Conservation (phyloP, 2,329 filamentous ascomycete genomes). For the Apiospora arundinis region DNA sequence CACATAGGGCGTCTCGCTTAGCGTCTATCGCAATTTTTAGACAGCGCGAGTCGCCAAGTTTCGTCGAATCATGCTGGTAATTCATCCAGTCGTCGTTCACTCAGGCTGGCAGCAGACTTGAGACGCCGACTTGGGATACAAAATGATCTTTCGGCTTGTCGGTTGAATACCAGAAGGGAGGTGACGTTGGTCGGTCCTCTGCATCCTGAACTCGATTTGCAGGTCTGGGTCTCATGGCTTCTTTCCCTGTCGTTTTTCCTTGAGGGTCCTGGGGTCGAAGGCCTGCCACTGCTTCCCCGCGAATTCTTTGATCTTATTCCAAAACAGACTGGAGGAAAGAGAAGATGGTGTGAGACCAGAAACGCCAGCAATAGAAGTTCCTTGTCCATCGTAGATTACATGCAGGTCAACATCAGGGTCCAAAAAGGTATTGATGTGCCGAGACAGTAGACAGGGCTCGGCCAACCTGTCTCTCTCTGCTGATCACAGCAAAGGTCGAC, state of each 20-base stretch:
- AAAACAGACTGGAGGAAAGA: neutral
- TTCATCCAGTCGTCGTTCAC: constrained; percentile 2
- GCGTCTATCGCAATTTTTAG: constrained; percentile 2
- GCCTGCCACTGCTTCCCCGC: neutral
- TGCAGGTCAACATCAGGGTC: constrained; percentile 20
- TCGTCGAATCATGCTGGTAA: constrained; percentile 16
- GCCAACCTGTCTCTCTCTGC: neutral
- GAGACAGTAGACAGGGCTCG: neutral
- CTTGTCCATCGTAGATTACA: constrained; percentile 20
- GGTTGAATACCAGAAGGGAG: neutral
- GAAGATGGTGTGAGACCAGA: neutral
- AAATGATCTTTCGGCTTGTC: neutral
- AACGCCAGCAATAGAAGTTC: constrained; percentile 10
- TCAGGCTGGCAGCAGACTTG: constrained; percentile 13
- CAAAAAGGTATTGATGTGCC: constrained; percentile 8
- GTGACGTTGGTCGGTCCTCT: neutral
- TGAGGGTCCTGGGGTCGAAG: neutral
- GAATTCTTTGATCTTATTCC: neutral
- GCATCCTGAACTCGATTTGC: neutral
- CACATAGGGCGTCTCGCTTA: neutral
- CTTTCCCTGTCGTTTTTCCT: neutral
- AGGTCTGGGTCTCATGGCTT: neutral
- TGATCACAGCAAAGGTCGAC: constrained; percentile 9
- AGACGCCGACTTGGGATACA: neutral
- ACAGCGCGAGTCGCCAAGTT: constrained; percentile 8